Base-by-base conservation (phyloP, 2,329 filamentous ascomycete genomes). In the Chaetoscypha palmicola region DNA sequence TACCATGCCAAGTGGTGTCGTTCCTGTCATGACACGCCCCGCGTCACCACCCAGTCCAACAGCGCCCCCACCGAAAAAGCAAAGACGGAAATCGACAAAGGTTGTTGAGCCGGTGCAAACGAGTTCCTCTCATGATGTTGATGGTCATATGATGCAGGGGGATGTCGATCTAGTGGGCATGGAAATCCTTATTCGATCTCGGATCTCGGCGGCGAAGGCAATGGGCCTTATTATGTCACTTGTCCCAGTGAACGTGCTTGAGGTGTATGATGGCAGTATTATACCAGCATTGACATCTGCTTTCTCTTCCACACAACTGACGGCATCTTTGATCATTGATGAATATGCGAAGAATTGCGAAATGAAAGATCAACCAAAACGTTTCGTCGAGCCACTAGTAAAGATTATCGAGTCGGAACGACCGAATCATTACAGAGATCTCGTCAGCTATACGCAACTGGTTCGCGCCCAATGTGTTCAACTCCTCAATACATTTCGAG, bases 131-230 rank as follows among this genome's bases (percentile, higher is more conserved):
- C 92, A 98, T 64, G 95, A 98, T 63, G 88, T 98, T 14, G 92
- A 98, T 62, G 92, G 90, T 8, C 90, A 94, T 55, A 96, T 98
- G 83, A 89, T 98, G 71, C 86, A 91, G 61, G 92, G 94, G 40
- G 94, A 98, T 58, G 83, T 97, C 36, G 94, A 98, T 60, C 73
- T 98, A 32, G 90, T 98, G 20, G 90, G 92, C 23, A 77, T 85
- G 57, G 92, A 98, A 48, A 82, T 82, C 5, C 78, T 98, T 64
- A 79, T 97, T 38, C 81, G 91, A 49, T 95, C 90, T 5, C 86
- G 91, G 54, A 83, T 94, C n/a, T 85, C 80, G 47, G 87, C 90
- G 10, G 86, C 91, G 16, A 81, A 77, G 58, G 92, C 92, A 2
- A 80, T 98, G 64, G 92, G 91, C 24, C 76, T 87, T 52, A 74